Evolutionary conservation across 2,329 filamentous ascomycete species (phyloP), one percentile per base, ranked within the genome.

Genomic region (Trichophyton mentagrophytes): DNA sequence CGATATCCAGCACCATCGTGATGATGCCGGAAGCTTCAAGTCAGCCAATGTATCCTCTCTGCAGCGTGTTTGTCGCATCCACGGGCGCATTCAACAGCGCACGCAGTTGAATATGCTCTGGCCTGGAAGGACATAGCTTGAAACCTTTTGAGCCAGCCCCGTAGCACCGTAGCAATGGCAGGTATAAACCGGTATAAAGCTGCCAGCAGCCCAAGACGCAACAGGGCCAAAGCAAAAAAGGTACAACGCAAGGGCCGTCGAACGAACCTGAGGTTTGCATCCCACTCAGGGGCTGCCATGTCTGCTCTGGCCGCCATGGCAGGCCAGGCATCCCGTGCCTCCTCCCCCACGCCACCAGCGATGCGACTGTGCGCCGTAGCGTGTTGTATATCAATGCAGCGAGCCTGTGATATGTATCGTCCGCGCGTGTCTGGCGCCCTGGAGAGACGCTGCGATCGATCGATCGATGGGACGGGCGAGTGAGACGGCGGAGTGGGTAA

Each of bases 211-310:
- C 4, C 40, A 44, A 6, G 7, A n/a, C 33, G 5, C 13, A 44
- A 44, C 40, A 17, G 1, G 15, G 9, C 13, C 11, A 11, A 42
- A 42, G 38, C 38, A 4, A 4, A 42, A 22, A 42, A 22, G 40
- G 27, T 27, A 38, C 20, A 27, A n/a, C 58, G 57, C 51, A 42
- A 27, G 11, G 17, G 27, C 9, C 7, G 40, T 15, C 4, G 6
- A 65, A 68, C 84, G 69, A 81, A 89, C 87, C 85, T 87, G 69
- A 88, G 80, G 40, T 60, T 61, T 72, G 89, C 81, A 70, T 89
- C 84, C 87, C 87, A 90, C 63, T 78, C 75, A 65, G 77, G 73
- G 70, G 79, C 33, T 38, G 33, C 76, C 62, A 79, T 69, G 65
- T 73, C 73, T 64, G 77, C 73, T 40, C 33, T 59, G 27, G 57